Percentiles rank a stretch among this genome's conserved stretches.
Evolutionary conservation across 2,329 filamentous ascomycete species (phyloP).

Genomic region (Aspergillus texensis): DNA sequence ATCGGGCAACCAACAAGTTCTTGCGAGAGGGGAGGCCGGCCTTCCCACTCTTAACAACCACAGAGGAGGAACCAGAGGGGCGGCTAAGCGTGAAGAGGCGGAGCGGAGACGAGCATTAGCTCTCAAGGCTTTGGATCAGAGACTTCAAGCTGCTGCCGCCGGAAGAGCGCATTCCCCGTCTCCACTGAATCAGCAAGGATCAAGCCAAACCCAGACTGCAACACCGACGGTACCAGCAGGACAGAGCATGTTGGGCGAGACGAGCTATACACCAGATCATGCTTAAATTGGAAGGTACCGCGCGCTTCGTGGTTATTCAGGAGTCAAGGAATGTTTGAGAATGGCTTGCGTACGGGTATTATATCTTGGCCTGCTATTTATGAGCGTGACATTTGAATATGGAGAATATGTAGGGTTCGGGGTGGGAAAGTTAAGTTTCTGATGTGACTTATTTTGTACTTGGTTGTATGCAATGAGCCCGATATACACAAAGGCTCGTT

Average conservation of each 20-base stretch:
- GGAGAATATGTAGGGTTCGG: neutral
- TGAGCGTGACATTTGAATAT: neutral
- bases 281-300: conserved; percentile 25
- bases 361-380: neutral
- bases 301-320: conserved; percentile 12
- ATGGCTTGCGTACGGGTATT: conserved; percentile 1
- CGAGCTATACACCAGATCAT: conserved; percentile 69
- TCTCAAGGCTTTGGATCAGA: conserved; percentile 87
- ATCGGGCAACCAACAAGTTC: conserved; percentile 71
- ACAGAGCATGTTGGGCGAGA: conserved; percentile 66
- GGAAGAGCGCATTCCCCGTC: conserved; percentile 49
- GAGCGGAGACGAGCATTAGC: conserved; percentile 87
- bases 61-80: conserved; percentile 49
- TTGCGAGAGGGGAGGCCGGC: conserved; percentile 63
- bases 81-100: conserved; percentile 81
- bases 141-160: conserved; percentile 79
- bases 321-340: conserved; percentile 22
- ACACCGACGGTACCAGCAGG: conserved; percentile 59
- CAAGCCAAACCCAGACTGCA: conserved; percentile 52
- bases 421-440: neutral
- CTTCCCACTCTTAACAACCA: conserved; percentile 60
- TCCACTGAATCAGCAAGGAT: conserved; percentile 33
- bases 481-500: neutral
- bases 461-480: neutral
- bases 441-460: neutral